phyloP scores from a whole-genome alignment of 2,329 filamentous ascomycete genomes.

The Fusarium sterilihyphosum region DNA sequence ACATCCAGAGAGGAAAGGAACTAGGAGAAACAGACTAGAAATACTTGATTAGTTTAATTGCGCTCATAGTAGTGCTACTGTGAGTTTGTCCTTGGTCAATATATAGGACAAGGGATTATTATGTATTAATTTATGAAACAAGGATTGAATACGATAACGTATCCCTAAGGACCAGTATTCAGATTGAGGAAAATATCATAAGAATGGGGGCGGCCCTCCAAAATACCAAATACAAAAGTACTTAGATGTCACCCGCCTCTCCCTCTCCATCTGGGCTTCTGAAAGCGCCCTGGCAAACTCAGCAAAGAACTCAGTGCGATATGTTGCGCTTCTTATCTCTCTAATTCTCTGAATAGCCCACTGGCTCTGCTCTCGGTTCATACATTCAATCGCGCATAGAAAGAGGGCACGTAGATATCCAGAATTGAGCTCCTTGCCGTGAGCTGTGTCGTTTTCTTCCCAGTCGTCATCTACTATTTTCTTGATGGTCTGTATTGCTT shows the following conservation, averaged over 20 bases:
- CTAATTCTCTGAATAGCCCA: neutral
- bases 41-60: too few relatives aligned
- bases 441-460: neutral
- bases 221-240: neutral
- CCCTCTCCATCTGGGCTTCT: neutral
- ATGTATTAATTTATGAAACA: too few relatives aligned
- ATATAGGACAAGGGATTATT: too few relatives aligned
- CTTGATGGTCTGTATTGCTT: neutral
- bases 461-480: neutral
- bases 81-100: accelerated
- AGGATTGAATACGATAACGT: accelerated
- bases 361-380: neutral
- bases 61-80: too few relatives aligned
- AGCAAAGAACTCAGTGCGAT: neutral
- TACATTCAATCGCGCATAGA: neutral
- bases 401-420: neutral
- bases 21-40: neutral
- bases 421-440: neutral
- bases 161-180: too few relatives aligned
- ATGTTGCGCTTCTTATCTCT: neutral
- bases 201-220: neutral
- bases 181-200: neutral
- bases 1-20: neutral
- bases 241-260: neutral
- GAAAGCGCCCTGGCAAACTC: neutral